Evolutionary conservation across 2,329 filamentous ascomycete species (phyloP).

Genomic region (Laburnicola sp.): DNA sequence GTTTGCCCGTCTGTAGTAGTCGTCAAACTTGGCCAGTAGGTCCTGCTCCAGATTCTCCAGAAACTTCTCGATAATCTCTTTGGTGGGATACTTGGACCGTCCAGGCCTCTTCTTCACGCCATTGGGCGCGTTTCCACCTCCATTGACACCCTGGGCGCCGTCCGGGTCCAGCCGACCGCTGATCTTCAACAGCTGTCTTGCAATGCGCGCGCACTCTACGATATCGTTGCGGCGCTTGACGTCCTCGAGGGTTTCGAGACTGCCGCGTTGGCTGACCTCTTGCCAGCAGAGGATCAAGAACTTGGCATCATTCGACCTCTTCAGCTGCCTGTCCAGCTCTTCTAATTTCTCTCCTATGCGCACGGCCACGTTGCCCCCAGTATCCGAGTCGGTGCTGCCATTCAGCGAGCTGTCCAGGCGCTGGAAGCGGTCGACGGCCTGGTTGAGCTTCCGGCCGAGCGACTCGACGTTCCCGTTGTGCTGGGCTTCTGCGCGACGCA

Average conservation of each 20-base stretch:
- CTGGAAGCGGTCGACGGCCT: conserved; percentile 91
- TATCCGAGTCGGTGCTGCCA: conserved; percentile 56
- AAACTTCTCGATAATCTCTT: conserved; percentile 94
- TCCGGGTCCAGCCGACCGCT: conserved; percentile 84
- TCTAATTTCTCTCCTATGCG: conserved; percentile 93
- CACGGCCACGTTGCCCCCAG: conserved; percentile 84
- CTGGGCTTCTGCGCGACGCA: conserved; percentile 86
- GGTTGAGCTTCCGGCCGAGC: conserved; percentile 83
- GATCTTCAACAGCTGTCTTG: conserved; percentile 89
- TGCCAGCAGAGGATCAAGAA: conserved; percentile 97
- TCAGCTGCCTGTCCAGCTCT: conserved; percentile 88
- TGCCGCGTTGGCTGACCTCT: conserved; percentile 87
- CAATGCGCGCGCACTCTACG: conserved; percentile 90
- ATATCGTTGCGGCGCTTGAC: conserved; percentile 87
- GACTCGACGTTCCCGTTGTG: conserved; percentile 90
- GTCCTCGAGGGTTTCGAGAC: conserved; percentile 84
- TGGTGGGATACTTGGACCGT: conserved; percentile 63
- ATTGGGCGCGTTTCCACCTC: conserved; percentile 53
- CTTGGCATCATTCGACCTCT: conserved; percentile 86
- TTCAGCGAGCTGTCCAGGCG: conserved; percentile 83
- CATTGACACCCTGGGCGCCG: conserved; percentile 53
- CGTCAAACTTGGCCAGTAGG: conserved; percentile 92
- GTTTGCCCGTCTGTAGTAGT: conserved; percentile 92
- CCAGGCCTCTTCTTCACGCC: conserved; percentile 45
- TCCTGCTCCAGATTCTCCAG: conserved; percentile 95